These are phyloP conservation scores for Pinus taeda DNA, from an alignment of 75 land plant genomes.

Conservation along the genomic window DNA sequence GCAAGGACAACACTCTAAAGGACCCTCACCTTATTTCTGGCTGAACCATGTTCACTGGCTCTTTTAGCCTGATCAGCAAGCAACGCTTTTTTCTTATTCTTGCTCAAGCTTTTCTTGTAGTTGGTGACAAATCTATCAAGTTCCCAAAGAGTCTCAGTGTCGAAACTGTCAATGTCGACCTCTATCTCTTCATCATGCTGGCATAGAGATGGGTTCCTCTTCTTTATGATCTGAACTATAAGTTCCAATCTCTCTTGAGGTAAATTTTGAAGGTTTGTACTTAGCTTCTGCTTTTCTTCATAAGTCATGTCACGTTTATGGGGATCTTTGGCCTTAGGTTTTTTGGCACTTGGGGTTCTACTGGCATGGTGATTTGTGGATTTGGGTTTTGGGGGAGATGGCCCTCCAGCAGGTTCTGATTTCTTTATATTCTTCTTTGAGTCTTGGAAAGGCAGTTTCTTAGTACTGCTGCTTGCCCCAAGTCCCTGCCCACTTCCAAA, in stretches of 20 bases:
- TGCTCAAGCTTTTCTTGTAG: constrained; percentile 57
- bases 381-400: constrained; percentile 5
- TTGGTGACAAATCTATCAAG: constrained; percentile 74
- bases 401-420: constrained; percentile 28
- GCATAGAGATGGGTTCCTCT: constrained; percentile 47
- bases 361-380: not conserved
- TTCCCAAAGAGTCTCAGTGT: constrained; percentile 88
- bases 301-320: constrained; percentile 62
- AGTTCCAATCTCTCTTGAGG: constrained; percentile 61
- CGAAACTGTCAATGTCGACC: constrained; percentile 73
- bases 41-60: constrained; percentile 4
- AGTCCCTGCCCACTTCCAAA: constrained; percentile 9
- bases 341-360: constrained; percentile 28
- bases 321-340: constrained; percentile 58
- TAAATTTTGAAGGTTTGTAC: constrained; percentile 42
- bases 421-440: constrained; percentile 28
- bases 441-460: constrained; percentile 16
- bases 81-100: constrained; percentile 44
- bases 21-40: constrained; percentile 17
- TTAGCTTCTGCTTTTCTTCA: constrained; percentile 68
- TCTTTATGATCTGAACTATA: constrained; percentile 69
- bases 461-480: constrained; percentile 8
- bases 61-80: constrained; percentile 18
- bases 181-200: constrained; percentile 85
- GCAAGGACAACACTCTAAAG: not conserved